A percentile compares a stretch with the other conserved stretches of the same genome.
phyloP scores from a whole-genome alignment of 495 filamentous ascomycete species.

The Xylaria scruposa region DNA sequence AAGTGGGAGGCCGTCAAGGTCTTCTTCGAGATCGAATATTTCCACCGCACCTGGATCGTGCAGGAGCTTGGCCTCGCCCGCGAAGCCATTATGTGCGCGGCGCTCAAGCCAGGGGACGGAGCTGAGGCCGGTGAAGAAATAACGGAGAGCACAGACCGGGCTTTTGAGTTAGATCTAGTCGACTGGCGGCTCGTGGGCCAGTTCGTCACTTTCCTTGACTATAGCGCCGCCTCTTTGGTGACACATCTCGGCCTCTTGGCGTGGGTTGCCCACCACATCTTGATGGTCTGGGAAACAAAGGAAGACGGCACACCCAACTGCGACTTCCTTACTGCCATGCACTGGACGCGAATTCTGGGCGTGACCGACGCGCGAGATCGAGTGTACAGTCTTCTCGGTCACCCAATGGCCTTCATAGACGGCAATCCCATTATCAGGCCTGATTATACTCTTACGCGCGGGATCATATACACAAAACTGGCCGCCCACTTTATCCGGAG shows the following conservation, averaged over 20 bases:
- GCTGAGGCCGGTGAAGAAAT: too few species aligned
- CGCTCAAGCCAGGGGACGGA: background rate
- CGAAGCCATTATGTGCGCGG: slow-evolving; percentile 5
- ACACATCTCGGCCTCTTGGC: background rate
- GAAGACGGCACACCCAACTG: slow-evolving; percentile 1
- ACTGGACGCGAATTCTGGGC: background rate
- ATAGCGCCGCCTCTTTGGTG: slow-evolving; percentile 3
- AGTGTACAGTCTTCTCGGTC: background rate
- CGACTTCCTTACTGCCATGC: background rate
- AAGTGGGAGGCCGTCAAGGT: background rate
- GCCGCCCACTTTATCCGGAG: background rate
- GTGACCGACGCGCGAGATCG: slow-evolving; percentile 1
- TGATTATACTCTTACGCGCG: background rate
- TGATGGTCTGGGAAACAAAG: background rate
- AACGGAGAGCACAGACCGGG: background rate
- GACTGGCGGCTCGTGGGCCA: background rate
- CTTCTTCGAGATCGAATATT: slow-evolving; percentile 5
- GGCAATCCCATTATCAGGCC: background rate
- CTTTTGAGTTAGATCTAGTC: background rate
- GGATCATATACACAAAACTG: background rate
- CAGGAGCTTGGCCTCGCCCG: slow-evolving; percentile 1
- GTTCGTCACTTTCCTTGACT: background rate
- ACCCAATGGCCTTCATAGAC: background rate
- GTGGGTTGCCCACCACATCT: slow-evolving; percentile 3
- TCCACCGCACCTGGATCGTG: slow-evolving; percentile 6